phyloP scores from a whole-genome alignment of 768 basidiomycete species.

The Clitopilus passeckerianus region DNA sequence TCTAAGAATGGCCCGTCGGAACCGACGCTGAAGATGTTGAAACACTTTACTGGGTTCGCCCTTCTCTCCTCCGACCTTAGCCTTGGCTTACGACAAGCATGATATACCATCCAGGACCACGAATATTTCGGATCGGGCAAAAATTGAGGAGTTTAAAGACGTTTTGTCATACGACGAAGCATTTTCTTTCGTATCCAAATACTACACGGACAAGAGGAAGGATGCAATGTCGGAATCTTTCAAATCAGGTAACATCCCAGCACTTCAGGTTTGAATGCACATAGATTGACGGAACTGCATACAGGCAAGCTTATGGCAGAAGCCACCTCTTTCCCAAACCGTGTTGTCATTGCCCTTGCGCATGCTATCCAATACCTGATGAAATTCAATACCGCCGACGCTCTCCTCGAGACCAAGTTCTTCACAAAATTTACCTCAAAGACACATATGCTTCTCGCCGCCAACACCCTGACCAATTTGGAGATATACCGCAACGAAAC shows the following conservation, averaged over 20 bases:
- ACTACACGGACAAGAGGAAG: slow-evolving; percentile 55
- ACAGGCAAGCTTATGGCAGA: slow-evolving; percentile 64
- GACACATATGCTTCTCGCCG: slow-evolving; percentile 83
- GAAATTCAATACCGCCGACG: slow-evolving; percentile 73
- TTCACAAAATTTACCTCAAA: slow-evolving; percentile 75
- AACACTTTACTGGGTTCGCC: slow-evolving; percentile 60
- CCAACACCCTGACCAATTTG: slow-evolving; percentile 83
- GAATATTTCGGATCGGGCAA: slow-evolving; percentile 36
- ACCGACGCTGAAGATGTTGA: slow-evolving; percentile 71
- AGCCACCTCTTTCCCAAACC: slow-evolving; percentile 62
- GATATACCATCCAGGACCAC: slow-evolving; percentile 24
- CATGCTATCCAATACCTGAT: slow-evolving; percentile 67
- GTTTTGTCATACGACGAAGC: slow-evolving; percentile 61
- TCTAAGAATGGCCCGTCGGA: slow-evolving; percentile 55
- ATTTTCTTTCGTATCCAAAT: slow-evolving; percentile 58
- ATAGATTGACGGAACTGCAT: background rate
- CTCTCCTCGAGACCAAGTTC: slow-evolving; percentile 71
- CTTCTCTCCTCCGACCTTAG: background rate
- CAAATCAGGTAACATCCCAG: slow-evolving; percentile 29
- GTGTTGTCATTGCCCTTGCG: slow-evolving; percentile 68
- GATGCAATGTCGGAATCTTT: slow-evolving; percentile 33
- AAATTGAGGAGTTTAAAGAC: slow-evolving; percentile 58
- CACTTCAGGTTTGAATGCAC: slow-evolving; percentile 9
- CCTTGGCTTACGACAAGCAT: no score
- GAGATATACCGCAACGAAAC: slow-evolving; percentile 94